phyloP scores from a whole-genome alignment of 2,329 filamentous ascomycete genomes.

The Fusarium anthophilum region DNA sequence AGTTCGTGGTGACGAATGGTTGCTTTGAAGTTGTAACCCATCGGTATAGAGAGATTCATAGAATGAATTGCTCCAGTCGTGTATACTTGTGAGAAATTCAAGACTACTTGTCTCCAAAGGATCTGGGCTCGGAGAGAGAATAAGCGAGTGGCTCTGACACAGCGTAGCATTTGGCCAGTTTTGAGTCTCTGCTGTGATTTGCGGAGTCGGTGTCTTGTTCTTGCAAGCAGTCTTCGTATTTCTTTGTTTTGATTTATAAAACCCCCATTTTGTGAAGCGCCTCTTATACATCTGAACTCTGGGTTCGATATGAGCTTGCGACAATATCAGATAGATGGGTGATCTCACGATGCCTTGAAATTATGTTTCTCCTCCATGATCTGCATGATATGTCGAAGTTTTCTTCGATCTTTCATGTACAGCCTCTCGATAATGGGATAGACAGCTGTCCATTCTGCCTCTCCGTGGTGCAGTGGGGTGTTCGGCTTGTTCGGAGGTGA shows the following conservation, averaged over 20 bases:
- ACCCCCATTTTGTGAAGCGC: conserved; percentile 23
- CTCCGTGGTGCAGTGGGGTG: neutral
- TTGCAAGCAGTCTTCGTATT: neutral
- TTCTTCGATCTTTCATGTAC: conserved; percentile 11
- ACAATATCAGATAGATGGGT: neutral
- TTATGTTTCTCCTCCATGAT: conserved; percentile 16
- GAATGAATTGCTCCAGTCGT: conserved; percentile 6
- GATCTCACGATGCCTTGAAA: conserved; percentile 22
- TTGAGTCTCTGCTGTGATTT: neutral
- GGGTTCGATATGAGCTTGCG: neutral
- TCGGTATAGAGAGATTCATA: neutral
- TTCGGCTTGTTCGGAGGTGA: neutral
- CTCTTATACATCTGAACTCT: conserved; percentile 28
- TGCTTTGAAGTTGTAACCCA: neutral
- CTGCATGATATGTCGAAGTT: conserved; percentile 17
- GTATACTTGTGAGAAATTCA: conserved; percentile 8
- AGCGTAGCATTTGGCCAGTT: too few species aligned
- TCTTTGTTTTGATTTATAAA: conserved; percentile 12
- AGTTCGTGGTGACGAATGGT: too few species aligned
- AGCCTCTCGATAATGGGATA: conserved; percentile 3
- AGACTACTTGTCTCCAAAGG: neutral
- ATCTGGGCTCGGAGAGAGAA: neutral
- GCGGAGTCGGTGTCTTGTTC: rapidly evolving
- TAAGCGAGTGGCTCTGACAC: neutral
- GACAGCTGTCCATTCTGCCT: conserved; percentile 10